Evolutionary conservation across 345 rosid species (phyloP).

Genomic region (Orychophragmus violaceus): DNA sequence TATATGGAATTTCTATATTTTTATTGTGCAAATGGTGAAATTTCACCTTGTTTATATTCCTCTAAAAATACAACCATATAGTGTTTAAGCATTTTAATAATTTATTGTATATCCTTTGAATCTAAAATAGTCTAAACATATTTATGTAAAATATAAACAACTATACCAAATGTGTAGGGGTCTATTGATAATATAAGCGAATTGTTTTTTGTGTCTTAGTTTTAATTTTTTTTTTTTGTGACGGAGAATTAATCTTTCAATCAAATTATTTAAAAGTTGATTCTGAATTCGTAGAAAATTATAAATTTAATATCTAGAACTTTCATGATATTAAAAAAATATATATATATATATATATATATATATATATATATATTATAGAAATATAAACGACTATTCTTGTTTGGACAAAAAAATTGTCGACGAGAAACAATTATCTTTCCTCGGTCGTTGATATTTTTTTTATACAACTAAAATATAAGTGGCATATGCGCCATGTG

Average conservation of each 20-base stretch:
- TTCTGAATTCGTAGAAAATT: too few relatives aligned
- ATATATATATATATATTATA: too few relatives aligned
- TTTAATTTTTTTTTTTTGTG: too few relatives aligned
- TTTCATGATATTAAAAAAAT: too few relatives aligned
- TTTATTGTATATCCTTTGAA: background rate
- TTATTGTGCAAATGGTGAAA: background rate
- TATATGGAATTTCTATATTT: background rate
- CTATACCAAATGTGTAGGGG: too few relatives aligned
- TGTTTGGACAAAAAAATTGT: background rate
- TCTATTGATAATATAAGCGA: too few relatives aligned
- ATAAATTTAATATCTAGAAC: too few relatives aligned
- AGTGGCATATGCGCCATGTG: constrained; percentile 32
- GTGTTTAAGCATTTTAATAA: background rate
- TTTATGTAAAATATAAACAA: background rate
- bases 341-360: too few relatives aligned
- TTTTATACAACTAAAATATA: background rate
- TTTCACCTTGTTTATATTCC: background rate
- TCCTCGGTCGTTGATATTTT: constrained; percentile 6
- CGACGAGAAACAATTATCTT: background rate
- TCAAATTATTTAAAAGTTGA: too few relatives aligned
- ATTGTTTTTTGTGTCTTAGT: too few relatives aligned
- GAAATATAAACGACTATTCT: background rate
- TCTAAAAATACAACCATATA: background rate
- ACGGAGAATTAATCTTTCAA: too few relatives aligned
- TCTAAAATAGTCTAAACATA: background rate